Evolutionary conservation across 495 filamentous ascomycete species (phyloP).

Genomic region (Talaromyces thailandensis): DNA sequence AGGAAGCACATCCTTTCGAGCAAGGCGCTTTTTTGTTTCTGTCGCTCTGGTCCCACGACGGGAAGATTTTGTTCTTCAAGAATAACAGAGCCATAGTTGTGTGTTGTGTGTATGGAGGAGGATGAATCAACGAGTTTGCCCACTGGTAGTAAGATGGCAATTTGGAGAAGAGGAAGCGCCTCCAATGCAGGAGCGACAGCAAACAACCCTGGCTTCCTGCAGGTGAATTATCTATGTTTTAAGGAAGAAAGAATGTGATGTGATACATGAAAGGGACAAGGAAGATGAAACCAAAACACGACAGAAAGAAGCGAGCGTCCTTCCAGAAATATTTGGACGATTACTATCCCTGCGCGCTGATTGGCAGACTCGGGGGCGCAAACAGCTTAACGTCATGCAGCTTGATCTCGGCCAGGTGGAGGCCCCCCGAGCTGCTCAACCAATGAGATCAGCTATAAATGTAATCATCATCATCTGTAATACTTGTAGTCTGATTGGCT

Average conservation of each 20-base stretch:
- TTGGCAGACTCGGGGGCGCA: neutral
- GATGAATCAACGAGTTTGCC: neutral
- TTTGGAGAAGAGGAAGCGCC: neutral
- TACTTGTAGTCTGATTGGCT: too few relatives aligned
- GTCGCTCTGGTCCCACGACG: conserved; percentile 6
- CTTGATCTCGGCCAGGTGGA: neutral
- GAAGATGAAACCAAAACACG: too few relatives aligned
- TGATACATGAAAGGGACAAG: neutral
- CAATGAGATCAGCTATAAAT: neutral
- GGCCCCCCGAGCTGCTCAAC: neutral
- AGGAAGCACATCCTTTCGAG: conserved; percentile 9
- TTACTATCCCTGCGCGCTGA: neutral
- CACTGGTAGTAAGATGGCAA: neutral
- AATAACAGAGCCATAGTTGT: conserved; percentile 31
- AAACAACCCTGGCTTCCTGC: neutral
- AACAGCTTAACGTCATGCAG: conserved; percentile 5
- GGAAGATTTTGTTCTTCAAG: conserved; percentile 34
- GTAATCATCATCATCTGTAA: neutral
- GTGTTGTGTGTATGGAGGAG: neutral
- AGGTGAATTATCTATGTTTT: neutral
- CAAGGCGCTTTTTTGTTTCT: conserved; percentile 1
- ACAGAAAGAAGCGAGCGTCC: neutral
- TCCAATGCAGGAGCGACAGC: neutral
- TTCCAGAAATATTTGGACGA: neutral
- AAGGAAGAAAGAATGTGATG: neutral